A percentile compares a stretch with the other conserved stretches of the same genome.
These are phyloP conservation scores for Mucor ambiguus DNA, from an alignment of 371 early-diverging fungal genomes.

Conservation along the genomic window DNA sequence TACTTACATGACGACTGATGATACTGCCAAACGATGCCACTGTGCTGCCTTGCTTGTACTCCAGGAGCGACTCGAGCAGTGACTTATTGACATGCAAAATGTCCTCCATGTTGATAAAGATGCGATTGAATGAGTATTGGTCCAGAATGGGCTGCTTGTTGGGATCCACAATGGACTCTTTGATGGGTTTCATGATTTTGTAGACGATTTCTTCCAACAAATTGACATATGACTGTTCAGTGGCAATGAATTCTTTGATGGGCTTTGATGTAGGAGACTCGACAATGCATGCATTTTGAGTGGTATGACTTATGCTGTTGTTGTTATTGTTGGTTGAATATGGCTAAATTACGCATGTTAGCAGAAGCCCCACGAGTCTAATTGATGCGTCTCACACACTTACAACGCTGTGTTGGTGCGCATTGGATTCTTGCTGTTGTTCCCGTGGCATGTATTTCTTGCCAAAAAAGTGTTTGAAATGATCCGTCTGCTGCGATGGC, in stretches of 20 bases:
- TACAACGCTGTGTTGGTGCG: background rate
- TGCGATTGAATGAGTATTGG: conserved; percentile 24
- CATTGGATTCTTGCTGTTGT: background rate
- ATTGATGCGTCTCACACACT: background rate
- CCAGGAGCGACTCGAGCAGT: conserved; percentile 20
- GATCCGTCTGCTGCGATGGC: conserved; percentile 14
- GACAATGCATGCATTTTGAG: conserved; percentile 18
- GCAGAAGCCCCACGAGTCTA: background rate
- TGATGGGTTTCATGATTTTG: conserved; percentile 23
- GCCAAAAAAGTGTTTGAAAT: conserved; percentile 27
- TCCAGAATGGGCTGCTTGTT: conserved; percentile 24
- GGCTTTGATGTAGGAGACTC: conserved; percentile 8
- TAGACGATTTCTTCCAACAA: conserved; percentile 21
- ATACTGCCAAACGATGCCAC: conserved; percentile 28
- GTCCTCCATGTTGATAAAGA: conserved; percentile 32
- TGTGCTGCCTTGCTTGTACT: conserved; percentile 11
- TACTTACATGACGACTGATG: conserved; percentile 23
- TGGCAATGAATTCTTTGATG: conserved; percentile 25
- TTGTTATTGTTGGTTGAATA: background rate
- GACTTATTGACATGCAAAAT: conserved; percentile 24
- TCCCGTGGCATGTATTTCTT: conserved; percentile 2
- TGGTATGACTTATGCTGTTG: background rate
- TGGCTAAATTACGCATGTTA: background rate
- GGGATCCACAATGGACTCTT: conserved; percentile 18
- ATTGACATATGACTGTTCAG: conserved; percentile 27